Evolutionary conservation across 1,284 basidiomycete species (phyloP).

Genomic region (Naganishia albida): DNA sequence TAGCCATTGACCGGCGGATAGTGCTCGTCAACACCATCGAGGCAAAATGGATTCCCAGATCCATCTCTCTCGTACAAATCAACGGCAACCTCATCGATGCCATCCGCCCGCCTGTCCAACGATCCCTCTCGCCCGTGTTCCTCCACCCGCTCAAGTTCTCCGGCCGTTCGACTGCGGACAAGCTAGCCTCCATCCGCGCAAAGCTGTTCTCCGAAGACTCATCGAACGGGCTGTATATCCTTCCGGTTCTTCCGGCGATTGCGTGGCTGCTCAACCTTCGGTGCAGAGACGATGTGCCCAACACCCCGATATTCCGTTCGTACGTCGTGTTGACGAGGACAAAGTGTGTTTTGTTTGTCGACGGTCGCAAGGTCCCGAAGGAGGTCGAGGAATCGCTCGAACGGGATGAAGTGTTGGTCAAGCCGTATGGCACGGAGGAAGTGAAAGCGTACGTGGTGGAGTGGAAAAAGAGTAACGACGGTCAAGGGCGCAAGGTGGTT

Average conservation of each 20-base stretch:
- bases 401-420: conserved; percentile 31
- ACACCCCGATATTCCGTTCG: conserved; percentile 81
- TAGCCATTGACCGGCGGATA: conserved; percentile 2
- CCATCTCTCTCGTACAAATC: conserved; percentile 62
- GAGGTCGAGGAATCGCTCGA: conserved; percentile 45
- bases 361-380: conserved; percentile 41
- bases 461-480: conserved; percentile 16
- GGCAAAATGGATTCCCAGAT: conserved; percentile 58
- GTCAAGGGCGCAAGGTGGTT: conserved; percentile 55
- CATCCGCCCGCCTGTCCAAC: conserved; percentile 64
- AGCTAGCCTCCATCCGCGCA: conserved; percentile 41
- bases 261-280: conserved; percentile 82
- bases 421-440: conserved; percentile 15
- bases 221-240: conserved; percentile 48
- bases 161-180: conserved; percentile 56
- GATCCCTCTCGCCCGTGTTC: conserved; percentile 70
- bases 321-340: conserved; percentile 73
- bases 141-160: conserved; percentile 73
- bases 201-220: conserved; percentile 41
- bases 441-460: conserved; percentile 26
- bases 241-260: conserved; percentile 56
- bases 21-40: conserved; percentile 5
- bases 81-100: conserved; percentile 78
- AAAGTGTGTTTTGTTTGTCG: conserved; percentile 46
- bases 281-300: conserved; percentile 72